Base-by-base conservation (phyloP, 495 filamentous ascomycete species). In the Neurospora sublineolata region DNA sequence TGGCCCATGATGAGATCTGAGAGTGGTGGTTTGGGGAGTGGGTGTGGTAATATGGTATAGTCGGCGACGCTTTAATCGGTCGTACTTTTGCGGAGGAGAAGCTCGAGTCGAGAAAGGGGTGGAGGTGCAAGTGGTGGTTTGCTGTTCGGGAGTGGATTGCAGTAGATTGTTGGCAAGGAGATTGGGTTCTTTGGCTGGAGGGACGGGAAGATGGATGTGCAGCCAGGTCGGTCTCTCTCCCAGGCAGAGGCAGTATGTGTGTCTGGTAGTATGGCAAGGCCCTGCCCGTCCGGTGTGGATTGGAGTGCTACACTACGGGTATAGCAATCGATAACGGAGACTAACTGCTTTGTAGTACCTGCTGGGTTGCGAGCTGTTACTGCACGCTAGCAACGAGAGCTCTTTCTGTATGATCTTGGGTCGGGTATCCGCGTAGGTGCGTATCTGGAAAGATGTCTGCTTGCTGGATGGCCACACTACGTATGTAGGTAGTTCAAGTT, bases 1-100 rank as follows among this genome's bases (percentile, higher is more conserved):
- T 99, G 95, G 89, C 95, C 95, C 95, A 99, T 99, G 79, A 77
- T 81, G 78, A 78, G 64, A 73, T 36, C 75, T 69, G 70, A 69
- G 68, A 18, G 68, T 46, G 12, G 73, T 64, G 67, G 41, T 69
- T 70, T 73, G 73, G 72, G 72, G 73, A 71, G 68, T 71, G 73
- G 71, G 42, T 71, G 71, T 74, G 71, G 73, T 74, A 72, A 44
- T n/a, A 14, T 70, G 41, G 46, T 46, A 69, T 68, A 68, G 73
- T 73, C 40, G 67, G 68, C 70, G 72, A 38, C 58, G 70, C 23
- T 37, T 14, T 36, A 44, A 41, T 46, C n/a, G n/a, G n/a, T n/a
- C 5, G 69, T 41, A 27, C 44, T 70, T 42, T 37, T 39, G 41
- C 38, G 44, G 44, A 52, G n/a, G 44, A 52, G 44, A 52, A 52